Base-by-base conservation (phyloP, 352 stramenopile species). In the Phytophthora fragariae region DNA sequence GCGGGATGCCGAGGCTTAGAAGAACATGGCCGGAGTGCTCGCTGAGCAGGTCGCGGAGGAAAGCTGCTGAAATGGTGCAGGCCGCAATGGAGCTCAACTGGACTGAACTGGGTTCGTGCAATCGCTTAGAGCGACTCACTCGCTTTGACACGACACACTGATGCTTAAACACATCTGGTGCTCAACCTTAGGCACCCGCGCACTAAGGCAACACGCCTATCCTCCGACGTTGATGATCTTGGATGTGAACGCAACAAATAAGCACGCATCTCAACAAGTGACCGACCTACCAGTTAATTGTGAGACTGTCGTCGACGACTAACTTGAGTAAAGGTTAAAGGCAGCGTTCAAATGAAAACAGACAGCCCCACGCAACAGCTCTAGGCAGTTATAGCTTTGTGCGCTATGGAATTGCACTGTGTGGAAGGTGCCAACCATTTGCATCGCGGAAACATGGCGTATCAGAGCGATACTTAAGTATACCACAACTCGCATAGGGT, bases 101-200 rank as follows among this genome's bases (percentile, higher is more conserved):
- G 59, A 67, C 21, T 59, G 49, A 67, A 67, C 60, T 67, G 50
- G 60, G n/a, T n/a, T 59, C 10, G 41, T 46, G 17, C 41, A 27
- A 41, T 65, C 31, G 39, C 11, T 21, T 24, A 24, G 39, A 29
- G 41, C 5, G 39, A 27, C 24, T 52, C 24, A 24, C 37, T 41
- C 9, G 11, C 19, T 47, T 17, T n/a, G 2, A 49, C 7, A 33
- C 21, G 19, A 24, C 11, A 17, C 37, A 7, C 11, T 24, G 44
- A 24, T 50, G 17, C 17, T 50, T 9, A 15, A 11, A 54, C 6
- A 8, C 27, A 57, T 35, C 5, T 57, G 50, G 21, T 55, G 49
- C 21, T n/a, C 49, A 17, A n/a, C 50, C 10, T 57, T 57, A 57
- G 50, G 50, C 50, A 17, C 37, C 50, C 9, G 47, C 10, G 5